phyloP scores from a whole-genome alignment of 306 rosid genomes.

The Vigna trinervia region DNA sequence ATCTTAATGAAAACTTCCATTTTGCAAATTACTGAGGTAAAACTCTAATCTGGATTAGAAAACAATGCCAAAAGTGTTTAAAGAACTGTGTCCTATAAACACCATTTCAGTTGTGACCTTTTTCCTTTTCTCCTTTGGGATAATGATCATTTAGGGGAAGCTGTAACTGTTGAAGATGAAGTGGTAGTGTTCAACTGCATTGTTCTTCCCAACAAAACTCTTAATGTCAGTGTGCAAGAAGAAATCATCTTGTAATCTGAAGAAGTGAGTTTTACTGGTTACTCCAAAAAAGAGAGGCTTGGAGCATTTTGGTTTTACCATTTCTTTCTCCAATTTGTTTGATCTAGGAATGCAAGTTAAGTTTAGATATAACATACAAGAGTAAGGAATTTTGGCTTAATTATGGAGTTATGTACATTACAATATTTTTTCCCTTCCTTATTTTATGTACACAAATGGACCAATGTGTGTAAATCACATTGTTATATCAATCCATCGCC shows the following conservation, averaged over 20 bases:
- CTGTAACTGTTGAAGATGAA: slow-evolving; percentile 91
- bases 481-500: neutral
- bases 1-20: neutral
- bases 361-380: neutral
- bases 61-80: neutral
- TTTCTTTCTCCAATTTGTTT: slow-evolving; percentile 20
- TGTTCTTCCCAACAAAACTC: slow-evolving; percentile 91
- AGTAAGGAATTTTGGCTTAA: slow-evolving; percentile 31
- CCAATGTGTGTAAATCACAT: slow-evolving; percentile 20
- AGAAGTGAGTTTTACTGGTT: slow-evolving; percentile 19
- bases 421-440: neutral
- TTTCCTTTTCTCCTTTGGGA: slow-evolving; percentile 5
- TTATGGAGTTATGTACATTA: neutral
- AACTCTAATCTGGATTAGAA: neutral
- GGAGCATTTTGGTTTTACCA: slow-evolving; percentile 14
- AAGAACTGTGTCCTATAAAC: neutral
- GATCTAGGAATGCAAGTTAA: slow-evolving; percentile 28
- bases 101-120: slow-evolving; percentile 17
- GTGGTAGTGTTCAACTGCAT: slow-evolving; percentile 85
- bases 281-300: slow-evolving; percentile 21
- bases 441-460: slow-evolving; percentile 7
- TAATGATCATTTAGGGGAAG: slow-evolving; percentile 66
- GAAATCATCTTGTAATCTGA: slow-evolving; percentile 76
- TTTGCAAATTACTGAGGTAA: neutral
- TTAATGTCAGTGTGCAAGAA: slow-evolving; percentile 88